A percentile compares a stretch with the other conserved stretches of the same genome.
Evolutionary conservation across 78 protist genomes (phyloP).

Genomic region (Speleostelium caveatum): DNA sequence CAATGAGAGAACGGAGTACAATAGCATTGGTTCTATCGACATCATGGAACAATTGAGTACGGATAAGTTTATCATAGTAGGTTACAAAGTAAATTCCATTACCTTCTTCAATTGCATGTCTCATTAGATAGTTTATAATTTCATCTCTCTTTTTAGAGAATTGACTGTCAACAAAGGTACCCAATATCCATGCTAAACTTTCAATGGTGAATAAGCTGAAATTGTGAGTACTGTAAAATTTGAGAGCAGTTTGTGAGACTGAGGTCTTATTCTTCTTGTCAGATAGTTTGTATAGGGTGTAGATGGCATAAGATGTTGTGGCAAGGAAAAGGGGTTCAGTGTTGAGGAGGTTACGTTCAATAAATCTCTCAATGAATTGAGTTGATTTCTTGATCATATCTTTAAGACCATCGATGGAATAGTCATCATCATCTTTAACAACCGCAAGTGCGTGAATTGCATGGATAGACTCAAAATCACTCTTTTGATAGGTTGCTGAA

Average conservation of each 20-base stretch:
- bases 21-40: constrained; percentile 50
- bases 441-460: constrained; percentile 63
- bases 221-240: constrained; percentile 32
- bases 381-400: constrained; percentile 3
- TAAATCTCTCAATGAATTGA: constrained; percentile 15
- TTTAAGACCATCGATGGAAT: constrained; percentile 2
- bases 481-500: neutral
- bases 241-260: constrained; percentile 25
- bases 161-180: constrained; percentile 38
- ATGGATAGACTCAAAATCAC: constrained; percentile 49
- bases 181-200: constrained; percentile 63
- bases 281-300: neutral
- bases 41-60: constrained; percentile 54
- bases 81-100: constrained; percentile 8
- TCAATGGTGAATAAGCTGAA: constrained; percentile 13
- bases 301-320: constrained; percentile 35
- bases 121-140: constrained; percentile 21
- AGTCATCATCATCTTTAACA: constrained; percentile 8
- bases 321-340: constrained; percentile 18
- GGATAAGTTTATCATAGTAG: constrained; percentile 48
- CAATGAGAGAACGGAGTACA: constrained; percentile 28
- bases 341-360: neutral
- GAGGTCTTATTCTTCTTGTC: constrained; percentile 33
- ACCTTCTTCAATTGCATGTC: constrained; percentile 25
- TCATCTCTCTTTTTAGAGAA: constrained; percentile 53